These are phyloP conservation scores for Pouteria campechiana DNA, from an alignment of 179 eudicot species.

Conservation along the genomic window DNA sequence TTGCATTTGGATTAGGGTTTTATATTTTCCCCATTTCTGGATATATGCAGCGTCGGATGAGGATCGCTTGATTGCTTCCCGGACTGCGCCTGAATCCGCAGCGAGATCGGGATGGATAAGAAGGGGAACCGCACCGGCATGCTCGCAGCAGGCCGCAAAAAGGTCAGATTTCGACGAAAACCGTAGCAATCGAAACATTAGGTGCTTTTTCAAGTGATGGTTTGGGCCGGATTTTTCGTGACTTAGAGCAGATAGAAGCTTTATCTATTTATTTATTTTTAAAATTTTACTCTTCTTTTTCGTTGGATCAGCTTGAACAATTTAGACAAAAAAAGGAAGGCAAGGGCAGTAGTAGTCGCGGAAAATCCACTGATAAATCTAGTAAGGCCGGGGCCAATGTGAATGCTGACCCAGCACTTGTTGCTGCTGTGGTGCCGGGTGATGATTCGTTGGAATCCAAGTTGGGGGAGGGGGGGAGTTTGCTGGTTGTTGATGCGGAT, in stretches of 20 bases:
- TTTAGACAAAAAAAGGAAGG: constrained; percentile 73
- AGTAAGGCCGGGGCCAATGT: constrained; percentile 28
- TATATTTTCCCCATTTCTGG: too few species aligned
- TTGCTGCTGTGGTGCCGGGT: constrained; percentile 15
- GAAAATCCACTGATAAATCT: constrained; percentile 31
- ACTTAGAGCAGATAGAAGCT: neutral
- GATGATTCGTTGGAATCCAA: too few species aligned
- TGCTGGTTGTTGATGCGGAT: constrained; percentile 22
- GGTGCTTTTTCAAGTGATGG: neutral
- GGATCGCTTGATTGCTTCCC: too few species aligned
- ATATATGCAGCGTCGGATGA: too few species aligned
- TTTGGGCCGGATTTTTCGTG: neutral
- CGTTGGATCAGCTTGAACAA: constrained; percentile 89
- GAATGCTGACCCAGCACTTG: constrained; percentile 13
- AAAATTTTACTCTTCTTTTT: constrained; percentile 5
- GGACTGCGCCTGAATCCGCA: too few species aligned
- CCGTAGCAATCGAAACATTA: neutral
- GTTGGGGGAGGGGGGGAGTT: too few species aligned
- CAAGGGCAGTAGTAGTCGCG: constrained; percentile 30
- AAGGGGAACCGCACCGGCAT: constrained; percentile 80
- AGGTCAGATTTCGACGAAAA: constrained; percentile 21
- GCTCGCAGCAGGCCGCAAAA: constrained; percentile 92
- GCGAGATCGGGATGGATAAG: constrained; percentile 63
- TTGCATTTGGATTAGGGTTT: too few species aligned
- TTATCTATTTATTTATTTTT: constrained; percentile 1